Percentiles rank a stretch among this genome's conserved stretches.
These are phyloP conservation scores for Oldenlandia corymbosa DNA, from an alignment of 257 asterid species.

Conservation along the genomic window DNA sequence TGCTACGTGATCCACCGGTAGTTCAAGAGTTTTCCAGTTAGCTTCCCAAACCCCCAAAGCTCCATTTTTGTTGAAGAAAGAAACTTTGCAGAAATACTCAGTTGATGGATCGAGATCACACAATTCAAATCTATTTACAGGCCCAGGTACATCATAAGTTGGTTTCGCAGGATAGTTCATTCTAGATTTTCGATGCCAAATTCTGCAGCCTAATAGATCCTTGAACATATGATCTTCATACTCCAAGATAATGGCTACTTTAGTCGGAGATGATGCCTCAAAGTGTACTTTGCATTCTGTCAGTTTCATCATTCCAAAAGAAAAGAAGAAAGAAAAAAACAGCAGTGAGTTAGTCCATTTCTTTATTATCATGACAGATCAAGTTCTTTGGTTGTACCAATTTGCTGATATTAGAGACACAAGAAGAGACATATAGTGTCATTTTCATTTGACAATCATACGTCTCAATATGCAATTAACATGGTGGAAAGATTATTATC, in stretches of 20 bases:
- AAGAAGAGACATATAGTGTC: neutral
- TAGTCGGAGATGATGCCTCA: conserved; percentile 31
- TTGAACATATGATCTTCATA: conserved; percentile 17
- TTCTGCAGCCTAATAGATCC: conserved; percentile 25
- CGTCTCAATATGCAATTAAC: neutral
- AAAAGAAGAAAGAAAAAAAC: neutral
- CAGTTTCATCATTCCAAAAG: neutral
- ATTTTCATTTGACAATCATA: neutral
- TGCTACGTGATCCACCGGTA: conserved; percentile 16
- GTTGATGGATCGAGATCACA: conserved; percentile 29
- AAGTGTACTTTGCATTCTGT: conserved; percentile 27
- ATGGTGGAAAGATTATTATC: neutral
- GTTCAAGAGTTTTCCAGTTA: conserved; percentile 27
- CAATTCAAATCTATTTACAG: conserved; percentile 23
- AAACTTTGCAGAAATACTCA: conserved; percentile 29
- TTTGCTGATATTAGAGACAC: neutral
- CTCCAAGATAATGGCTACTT: conserved; percentile 23
- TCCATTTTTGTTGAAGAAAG: conserved; percentile 19
- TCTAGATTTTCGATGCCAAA: conserved; percentile 28
- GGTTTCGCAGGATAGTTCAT: conserved; percentile 18
- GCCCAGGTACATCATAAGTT: conserved; percentile 19
- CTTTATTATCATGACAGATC: neutral
- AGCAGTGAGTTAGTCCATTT: neutral
- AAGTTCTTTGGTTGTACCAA: neutral
- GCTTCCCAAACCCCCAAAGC: conserved; percentile 24